Percentiles rank a stretch among this genome's conserved stretches.
Conservation (phyloP, 2,329 filamentous ascomycete genomes). For the Tolypocladium cylindrosporum region DNA sequence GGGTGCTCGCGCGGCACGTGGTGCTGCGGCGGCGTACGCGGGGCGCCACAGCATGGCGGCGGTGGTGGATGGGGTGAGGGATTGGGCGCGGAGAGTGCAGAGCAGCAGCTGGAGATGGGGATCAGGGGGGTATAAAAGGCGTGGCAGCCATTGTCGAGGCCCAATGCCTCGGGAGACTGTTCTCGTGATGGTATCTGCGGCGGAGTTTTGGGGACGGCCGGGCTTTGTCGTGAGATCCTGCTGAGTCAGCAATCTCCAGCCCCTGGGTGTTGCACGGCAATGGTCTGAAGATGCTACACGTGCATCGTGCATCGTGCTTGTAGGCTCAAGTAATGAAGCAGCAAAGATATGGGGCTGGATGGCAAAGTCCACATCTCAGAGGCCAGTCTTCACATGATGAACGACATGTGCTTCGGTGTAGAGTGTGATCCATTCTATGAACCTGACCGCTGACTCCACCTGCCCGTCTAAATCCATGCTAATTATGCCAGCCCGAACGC, state of each 20-base stretch:
- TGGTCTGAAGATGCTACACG: no score
- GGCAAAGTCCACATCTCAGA: background rate
- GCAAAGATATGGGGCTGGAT: no score
- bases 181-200: conserved; percentile 38
- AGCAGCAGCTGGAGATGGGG: background rate
- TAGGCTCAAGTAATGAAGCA: no score
- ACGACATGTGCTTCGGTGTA: background rate
- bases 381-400: no score
- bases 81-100: background rate
- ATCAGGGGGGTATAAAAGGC: conserved; percentile 6
- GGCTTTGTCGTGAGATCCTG: background rate
- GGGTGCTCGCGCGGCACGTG: background rate
- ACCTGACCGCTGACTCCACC: background rate
- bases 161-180: conserved; percentile 14
- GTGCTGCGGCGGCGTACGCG: background rate
- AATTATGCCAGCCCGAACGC: background rate
- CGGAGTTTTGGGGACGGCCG: conserved; percentile 32
- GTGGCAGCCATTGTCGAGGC: conserved; percentile 20
- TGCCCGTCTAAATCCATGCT: background rate
- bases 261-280: no score
- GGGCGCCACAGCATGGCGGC: background rate
- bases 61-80: background rate
- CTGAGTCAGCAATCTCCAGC: background rate
- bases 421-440: background rate
- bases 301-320: no score